Conservation (phyloP, 2,329 filamentous ascomycete species). For the Sporothrix sp. region DNA sequence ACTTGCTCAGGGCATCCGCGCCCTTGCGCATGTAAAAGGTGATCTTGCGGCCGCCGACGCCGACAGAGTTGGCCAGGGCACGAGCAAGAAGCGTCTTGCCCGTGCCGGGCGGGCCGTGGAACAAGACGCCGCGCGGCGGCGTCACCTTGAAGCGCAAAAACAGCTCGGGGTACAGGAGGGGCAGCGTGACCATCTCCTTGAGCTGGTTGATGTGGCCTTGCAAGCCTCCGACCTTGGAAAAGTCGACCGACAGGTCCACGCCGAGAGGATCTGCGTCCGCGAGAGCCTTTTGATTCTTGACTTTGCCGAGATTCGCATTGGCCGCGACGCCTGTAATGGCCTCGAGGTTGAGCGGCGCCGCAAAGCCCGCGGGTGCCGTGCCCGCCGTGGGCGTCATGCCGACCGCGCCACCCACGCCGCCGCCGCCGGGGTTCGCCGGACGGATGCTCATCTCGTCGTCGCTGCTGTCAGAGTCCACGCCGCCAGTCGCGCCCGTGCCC, state of each 20-base stretch:
- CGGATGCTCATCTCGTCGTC: constrained; percentile 63
- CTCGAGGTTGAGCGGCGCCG: constrained; percentile 30
- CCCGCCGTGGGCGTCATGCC: constrained; percentile 49
- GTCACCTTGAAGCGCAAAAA: constrained; percentile 88
- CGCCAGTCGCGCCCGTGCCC: constrained; percentile 63
- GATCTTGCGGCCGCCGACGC: constrained; percentile 81
- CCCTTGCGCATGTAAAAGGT: constrained; percentile 99
- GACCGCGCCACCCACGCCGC: constrained; percentile 44
- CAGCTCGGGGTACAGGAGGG: constrained; percentile 87
- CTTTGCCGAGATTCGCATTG: constrained; percentile 77
- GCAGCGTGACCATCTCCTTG: constrained; percentile 97
- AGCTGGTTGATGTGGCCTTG: constrained; percentile 92
- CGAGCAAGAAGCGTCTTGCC: constrained; percentile 96
- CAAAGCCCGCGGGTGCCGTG: constrained; percentile 20
- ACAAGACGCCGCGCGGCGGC: constrained; percentile 86
- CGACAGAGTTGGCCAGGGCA: constrained; percentile 83
- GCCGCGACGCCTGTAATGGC: constrained; percentile 32
- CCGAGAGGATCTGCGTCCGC: constrained; percentile 92
- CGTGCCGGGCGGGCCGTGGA: constrained; percentile 93
- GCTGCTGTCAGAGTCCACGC: constrained; percentile 89
- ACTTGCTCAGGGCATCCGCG: constrained; percentile 94
- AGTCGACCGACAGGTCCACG: constrained; percentile 85
- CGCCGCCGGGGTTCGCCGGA: constrained; percentile 35
- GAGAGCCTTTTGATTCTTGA: constrained; percentile 84
- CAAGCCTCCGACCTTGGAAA: constrained; percentile 86